Percentiles rank a stretch among this genome's conserved stretches.
Evolutionary conservation across 139 green algal genomes (phyloP).

Genomic region (Volvox reticuliferus): DNA sequence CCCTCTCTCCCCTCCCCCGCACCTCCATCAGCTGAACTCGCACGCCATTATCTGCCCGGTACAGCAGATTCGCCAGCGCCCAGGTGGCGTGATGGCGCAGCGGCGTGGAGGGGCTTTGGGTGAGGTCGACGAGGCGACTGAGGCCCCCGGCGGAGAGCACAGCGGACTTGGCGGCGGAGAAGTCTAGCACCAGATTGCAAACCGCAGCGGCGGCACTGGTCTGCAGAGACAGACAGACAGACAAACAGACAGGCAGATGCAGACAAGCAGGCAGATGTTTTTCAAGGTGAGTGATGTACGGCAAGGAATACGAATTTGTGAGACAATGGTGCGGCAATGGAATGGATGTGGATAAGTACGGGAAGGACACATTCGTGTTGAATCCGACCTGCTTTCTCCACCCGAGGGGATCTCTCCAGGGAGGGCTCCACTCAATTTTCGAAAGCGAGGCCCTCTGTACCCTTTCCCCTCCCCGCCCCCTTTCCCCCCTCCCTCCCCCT

Average conservation of each 20-base stretch:
- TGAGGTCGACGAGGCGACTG: slow-evolving; percentile 62
- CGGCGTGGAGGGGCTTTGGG: neutral
- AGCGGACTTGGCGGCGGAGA: slow-evolving; percentile 73
- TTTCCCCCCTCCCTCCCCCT: neutral
- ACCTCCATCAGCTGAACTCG: slow-evolving; percentile 56
- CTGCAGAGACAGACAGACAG: slow-evolving; percentile 46
- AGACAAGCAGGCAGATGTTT: too few relatives aligned
- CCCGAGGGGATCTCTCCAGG: too few relatives aligned
- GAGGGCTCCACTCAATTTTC: too few relatives aligned
- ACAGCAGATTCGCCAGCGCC: slow-evolving; percentile 83
- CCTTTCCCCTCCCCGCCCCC: neutral
- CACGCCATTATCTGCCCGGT: slow-evolving; percentile 56
- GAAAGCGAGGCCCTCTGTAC: neutral
- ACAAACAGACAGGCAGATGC: too few relatives aligned
- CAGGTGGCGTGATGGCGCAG: slow-evolving; percentile 80
- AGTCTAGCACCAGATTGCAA: slow-evolving; percentile 91
- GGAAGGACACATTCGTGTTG: too few relatives aligned
- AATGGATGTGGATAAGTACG: too few relatives aligned
- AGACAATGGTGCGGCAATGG: too few relatives aligned
- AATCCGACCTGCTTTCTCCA: too few relatives aligned
- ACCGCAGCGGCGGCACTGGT: slow-evolving; percentile 71
- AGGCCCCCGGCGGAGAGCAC: slow-evolving; percentile 63
- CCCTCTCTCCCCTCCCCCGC: neutral
- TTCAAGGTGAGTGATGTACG: too few relatives aligned
- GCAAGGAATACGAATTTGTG: too few relatives aligned